Percentiles rank a stretch among this genome's conserved stretches.
Evolutionary conservation across 257 asterid species (phyloP).

Genomic region (Salvia hispanica): DNA sequence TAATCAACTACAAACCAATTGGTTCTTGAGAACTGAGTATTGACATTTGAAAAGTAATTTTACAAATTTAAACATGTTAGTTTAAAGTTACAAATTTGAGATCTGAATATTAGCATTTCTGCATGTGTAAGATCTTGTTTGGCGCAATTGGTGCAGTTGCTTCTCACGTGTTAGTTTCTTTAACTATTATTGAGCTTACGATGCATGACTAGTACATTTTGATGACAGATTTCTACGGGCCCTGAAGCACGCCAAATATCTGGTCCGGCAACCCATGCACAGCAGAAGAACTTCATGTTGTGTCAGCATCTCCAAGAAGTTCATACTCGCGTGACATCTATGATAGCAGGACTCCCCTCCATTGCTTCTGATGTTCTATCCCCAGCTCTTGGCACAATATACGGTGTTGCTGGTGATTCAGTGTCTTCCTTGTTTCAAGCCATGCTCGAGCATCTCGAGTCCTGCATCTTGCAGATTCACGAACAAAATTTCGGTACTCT

Average conservation of each 20-base stretch:
- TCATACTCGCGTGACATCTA: conserved; percentile 68
- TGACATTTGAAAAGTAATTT: not conserved
- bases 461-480: conserved; percentile 84
- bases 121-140: conserved; percentile 4
- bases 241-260: conserved; percentile 95
- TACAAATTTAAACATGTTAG: too few species aligned
- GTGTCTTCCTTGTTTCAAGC: conserved; percentile 88
- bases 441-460: conserved; percentile 90
- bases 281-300: conserved; percentile 80
- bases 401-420: conserved; percentile 90
- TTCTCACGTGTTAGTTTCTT: not conserved
- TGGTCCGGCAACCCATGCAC: conserved; percentile 88
- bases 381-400: conserved; percentile 74
- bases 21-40: not conserved
- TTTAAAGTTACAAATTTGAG: too few species aligned
- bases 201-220: conserved; percentile 11
- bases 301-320: conserved; percentile 93
- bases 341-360: conserved; percentile 64
- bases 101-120: too few species aligned
- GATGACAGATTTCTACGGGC: conserved; percentile 79
- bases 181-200: conserved; percentile 12
- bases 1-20: not conserved
- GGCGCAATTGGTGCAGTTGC: not conserved
- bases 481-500: conserved; percentile 76
- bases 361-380: conserved; percentile 80